Percentiles rank a stretch among this genome's conserved stretches.
Conservation (phyloP, 2,329 filamentous ascomycete species). For the Cryphonectria parasitica region DNA sequence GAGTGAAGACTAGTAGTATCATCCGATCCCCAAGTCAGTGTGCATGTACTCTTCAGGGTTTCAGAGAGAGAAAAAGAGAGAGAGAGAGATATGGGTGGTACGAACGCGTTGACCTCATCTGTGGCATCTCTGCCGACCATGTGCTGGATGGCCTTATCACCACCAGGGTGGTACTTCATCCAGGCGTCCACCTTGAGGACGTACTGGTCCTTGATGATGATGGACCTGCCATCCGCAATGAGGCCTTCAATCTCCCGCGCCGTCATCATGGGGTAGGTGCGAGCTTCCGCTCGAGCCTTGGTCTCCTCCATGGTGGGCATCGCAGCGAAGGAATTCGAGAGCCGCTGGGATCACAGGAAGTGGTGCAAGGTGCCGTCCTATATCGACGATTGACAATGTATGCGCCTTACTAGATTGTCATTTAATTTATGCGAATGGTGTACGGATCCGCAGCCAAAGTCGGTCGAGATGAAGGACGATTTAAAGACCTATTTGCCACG, state of each 20-base stretch:
- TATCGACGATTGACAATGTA: background rate
- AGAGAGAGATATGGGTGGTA: constrained; percentile 30
- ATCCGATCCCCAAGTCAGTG: constrained; percentile 15
- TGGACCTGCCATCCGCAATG: constrained; percentile 78
- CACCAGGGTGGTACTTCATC: constrained; percentile 88
- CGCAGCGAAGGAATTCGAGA: background rate
- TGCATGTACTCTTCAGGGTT: background rate
- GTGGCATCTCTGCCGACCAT: constrained; percentile 95
- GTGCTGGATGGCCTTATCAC: constrained; percentile 86
- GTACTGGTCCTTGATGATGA: constrained; percentile 79
- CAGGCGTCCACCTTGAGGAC: constrained; percentile 89
- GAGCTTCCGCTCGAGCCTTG: constrained; percentile 14
- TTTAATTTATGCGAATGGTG: background rate
- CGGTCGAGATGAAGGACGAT: background rate
- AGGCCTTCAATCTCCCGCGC: constrained; percentile 72
- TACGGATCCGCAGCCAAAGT: background rate
- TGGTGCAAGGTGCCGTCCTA: background rate
- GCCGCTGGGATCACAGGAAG: background rate
- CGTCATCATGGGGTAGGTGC: constrained; percentile 44
- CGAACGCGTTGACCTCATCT: constrained; percentile 89
- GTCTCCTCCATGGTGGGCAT: constrained; percentile 24
- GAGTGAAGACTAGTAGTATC: constrained; percentile 73
- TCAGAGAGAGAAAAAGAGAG: too few species aligned
- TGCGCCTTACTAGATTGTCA: background rate
- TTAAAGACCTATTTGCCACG: background rate